These are phyloP conservation scores for Linderniella brevidens DNA, from an alignment of 257 asterid species.

Conservation along the genomic window DNA sequence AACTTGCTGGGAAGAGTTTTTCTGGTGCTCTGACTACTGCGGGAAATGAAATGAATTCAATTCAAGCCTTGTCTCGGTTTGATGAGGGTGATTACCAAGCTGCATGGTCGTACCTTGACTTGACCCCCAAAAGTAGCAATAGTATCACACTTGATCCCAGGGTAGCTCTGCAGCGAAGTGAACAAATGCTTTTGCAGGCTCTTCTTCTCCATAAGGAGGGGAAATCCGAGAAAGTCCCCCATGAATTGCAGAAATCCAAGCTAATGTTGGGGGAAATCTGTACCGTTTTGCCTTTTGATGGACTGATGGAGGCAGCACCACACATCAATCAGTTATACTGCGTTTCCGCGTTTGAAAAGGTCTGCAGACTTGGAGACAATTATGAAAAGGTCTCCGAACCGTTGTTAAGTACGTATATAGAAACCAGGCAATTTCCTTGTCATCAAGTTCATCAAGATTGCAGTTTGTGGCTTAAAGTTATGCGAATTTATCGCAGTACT, in stretches of 20 bases:
- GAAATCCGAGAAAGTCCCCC: slow-evolving; percentile 59
- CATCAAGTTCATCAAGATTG: slow-evolving; percentile 64
- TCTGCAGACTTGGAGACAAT: slow-evolving; percentile 28
- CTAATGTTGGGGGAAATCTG: slow-evolving; percentile 65
- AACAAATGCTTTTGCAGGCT: slow-evolving; percentile 96
- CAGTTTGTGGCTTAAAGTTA: slow-evolving; percentile 81
- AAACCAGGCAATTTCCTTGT: slow-evolving; percentile 51
- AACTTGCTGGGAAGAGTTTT: slow-evolving; percentile 74
- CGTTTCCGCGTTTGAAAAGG: slow-evolving; percentile 72
- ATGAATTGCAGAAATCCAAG: slow-evolving; percentile 69
- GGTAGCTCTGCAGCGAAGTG: slow-evolving; percentile 91
- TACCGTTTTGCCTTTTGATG: slow-evolving; percentile 81
- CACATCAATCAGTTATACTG: slow-evolving; percentile 66
- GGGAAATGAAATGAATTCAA: slow-evolving; percentile 79
- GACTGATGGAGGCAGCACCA: slow-evolving; percentile 74
- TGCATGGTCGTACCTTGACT: slow-evolving; percentile 89
- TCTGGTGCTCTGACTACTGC: slow-evolving; percentile 93
- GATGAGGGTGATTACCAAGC: slow-evolving; percentile 85
- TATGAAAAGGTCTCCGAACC: slow-evolving; percentile 22
- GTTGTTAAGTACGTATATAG: slow-evolving; percentile 50
- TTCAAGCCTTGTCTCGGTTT: slow-evolving; percentile 87
- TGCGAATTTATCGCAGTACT: slow-evolving; percentile 60
- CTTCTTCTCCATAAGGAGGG: slow-evolving; percentile 78
- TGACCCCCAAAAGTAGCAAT: slow-evolving; percentile 91
- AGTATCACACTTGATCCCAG: slow-evolving; percentile 89